Evolutionary conservation across 2,329 filamentous ascomycete species (phyloP), one percentile per base, ranked within the genome.

Genomic region (Diaporthe citri): DNA sequence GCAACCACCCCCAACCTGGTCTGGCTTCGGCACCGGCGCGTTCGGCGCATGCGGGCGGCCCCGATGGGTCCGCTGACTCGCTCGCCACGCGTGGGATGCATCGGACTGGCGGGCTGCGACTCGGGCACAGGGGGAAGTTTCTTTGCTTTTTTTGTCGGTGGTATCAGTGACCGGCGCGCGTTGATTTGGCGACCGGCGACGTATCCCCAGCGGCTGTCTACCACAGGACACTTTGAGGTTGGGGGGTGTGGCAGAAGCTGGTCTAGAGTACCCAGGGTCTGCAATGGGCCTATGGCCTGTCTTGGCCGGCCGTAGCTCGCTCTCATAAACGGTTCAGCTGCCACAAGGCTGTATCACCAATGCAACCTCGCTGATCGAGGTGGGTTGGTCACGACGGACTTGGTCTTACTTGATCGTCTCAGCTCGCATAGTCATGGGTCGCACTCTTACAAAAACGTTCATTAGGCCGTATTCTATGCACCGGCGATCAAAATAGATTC

Each of bases 11-110:
- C 41, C 20, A 52, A 25, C 22, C 60, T 51, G 31, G 62, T 17
- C 60, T 48, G 60, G 60, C 60, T 64, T 67, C 62, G 64, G 64
- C 64, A 67, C 46, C 64, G 64, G 64, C 64, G 64, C 64, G 31
- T 67, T 52, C 64, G 46, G 64, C 64, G 46, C 64, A 67, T 67
- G 64, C 64, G 64, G 64, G 46, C 64, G 64, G 64, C 46, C 46
- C 64, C 31, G n/a, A 41, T 22, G 46, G 13, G 22, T 1, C 13
- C 64, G 28, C 64, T 67, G 64, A 67, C 64, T 52, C 46, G 64
- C 64, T 67, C 64, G 46, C 64, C 62, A 67, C 62, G 31, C 46
- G 62, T 67, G 62, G 62, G 62, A 67, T 67, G 62, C 31, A 17
- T 36, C 46, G 43, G 28, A 13, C 31, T 51, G 41, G 22, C 20